Evolutionary conservation across 768 basidiomycete species (phyloP), one percentile per base, ranked within the genome.

Genomic region (Coprinopsis strossmayeri): DNA sequence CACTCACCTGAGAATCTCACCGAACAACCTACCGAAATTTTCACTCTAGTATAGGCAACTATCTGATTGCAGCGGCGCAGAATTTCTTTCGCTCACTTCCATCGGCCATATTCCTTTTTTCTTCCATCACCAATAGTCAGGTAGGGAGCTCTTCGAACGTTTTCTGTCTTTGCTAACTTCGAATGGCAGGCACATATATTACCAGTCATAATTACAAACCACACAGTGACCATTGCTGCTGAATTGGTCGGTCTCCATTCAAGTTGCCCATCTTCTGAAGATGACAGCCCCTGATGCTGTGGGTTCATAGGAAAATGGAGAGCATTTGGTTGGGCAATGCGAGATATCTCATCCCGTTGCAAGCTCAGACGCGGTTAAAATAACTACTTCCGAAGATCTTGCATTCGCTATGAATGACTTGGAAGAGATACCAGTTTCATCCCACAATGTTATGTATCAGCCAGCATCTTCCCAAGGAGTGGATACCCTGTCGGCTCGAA

Each of bases 201-300:
- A 1, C 94, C 94, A 0, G 90, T 84, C 2, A 87, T 98, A 54
- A 81, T 94, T 34, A 98, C 94, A 11, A 94, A 91, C 64, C 90
- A 91, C 62, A 92, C 88, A 0, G 91, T 92, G n/a, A 96, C 93
- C 12, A 92, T 98, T 53, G 90, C 92, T 32, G 91, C 86, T 20
- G 86, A 94, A 64, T 73, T 95, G 50, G 72, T 72, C n/a, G 58
- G 87, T 59, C 72, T 67, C 21, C 34, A 2, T 39, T 28, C 49
- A n/a, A n/a, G 25, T 42, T 27, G 3, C 18, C 26, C 13, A 18
- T 34, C 5, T 23, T 46, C 15, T 21, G 2, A 21, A 34, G 11
- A 28, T 11, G 12, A 40, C 32, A 7, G 17, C 11, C 1, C 9
- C 26, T 1, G 21, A 21, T 40, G 43, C 46, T 54, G 39, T 34